Base-by-base conservation (phyloP, 2,329 filamentous ascomycete genomes). In the Orbilia blumenaviensis region DNA sequence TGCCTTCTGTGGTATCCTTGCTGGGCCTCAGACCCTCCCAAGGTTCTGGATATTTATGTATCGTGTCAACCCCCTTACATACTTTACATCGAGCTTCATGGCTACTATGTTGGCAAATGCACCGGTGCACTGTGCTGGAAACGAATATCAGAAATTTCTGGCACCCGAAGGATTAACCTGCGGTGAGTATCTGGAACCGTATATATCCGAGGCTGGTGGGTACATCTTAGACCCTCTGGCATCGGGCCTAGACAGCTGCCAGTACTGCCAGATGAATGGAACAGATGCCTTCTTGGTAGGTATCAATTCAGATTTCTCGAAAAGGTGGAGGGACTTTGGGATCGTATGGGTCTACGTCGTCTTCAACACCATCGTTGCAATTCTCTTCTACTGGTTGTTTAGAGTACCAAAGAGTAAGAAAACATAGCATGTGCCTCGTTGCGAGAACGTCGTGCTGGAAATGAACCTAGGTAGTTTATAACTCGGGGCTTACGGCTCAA, bases 31-130 rank as follows among this genome's bases (percentile, higher is more conserved):
- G 2, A 82, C 83, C 1, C 86, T 94, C 36, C 91, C 91, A 0
- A 84, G 88, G 8, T 94, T 94, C 86, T 94, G 91, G 91, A 89
- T 91, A 79, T 93, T 93, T 85, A 92, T 93, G 89, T 94, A 94
- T 83, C 88, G 91, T 52, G 84, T 93, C 56, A 93, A 90, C 0
- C 93, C 93, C 0, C 91, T 96, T 79, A 93, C 91, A 0, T 97
- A 96, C 81, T 84, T 94, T n/a, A 88, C 94, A 21, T 87, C 87
- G 6, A 91, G 89, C 23, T 89, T 96, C 84, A 82, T 94, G 0
- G 87, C 90, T 0, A 88, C 87, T 0, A 91, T 88, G 1, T 84
- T 96, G 2, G 91, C 91, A 50, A 89, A 91, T 79, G 88, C 88
- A 0, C 50, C 83, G 0, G 89, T 94, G 29, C 78, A 81, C 0